These are phyloP conservation scores for Penicillium simplicissimum DNA, from an alignment of 495 filamentous ascomycete genomes.

Conservation along the genomic window DNA sequence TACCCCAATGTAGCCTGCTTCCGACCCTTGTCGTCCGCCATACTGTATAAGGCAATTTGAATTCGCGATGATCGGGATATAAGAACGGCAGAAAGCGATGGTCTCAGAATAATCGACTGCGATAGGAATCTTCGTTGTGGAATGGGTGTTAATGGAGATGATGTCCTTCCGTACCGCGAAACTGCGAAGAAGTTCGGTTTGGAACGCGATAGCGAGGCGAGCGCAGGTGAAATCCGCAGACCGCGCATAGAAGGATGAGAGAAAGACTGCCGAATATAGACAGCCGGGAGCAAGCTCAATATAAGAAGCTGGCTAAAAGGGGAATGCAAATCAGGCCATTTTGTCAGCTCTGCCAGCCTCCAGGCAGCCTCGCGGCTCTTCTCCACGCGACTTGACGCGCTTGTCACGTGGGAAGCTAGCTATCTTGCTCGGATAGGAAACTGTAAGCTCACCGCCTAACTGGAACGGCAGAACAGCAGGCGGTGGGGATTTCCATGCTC, in stretches of 20 bases:
- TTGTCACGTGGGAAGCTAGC: constrained; percentile 34
- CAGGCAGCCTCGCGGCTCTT: constrained; percentile 14
- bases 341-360: neutral
- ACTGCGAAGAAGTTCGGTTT: constrained; percentile 7
- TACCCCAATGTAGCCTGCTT: constrained; percentile 96
- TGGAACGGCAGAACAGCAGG: constrained; percentile 23
- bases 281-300: neutral
- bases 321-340: constrained; percentile 7
- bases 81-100: neutral
- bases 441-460: constrained; percentile 22
- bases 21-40: constrained; percentile 43
- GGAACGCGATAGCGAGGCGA: constrained; percentile 22
- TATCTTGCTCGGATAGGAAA: constrained; percentile 17
- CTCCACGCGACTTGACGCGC: constrained; percentile 46
- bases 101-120: neutral
- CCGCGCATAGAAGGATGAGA: constrained; percentile 35
- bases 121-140: neutral
- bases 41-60: constrained; percentile 14
- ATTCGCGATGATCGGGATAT: neutral
- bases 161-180: neutral
- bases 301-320: constrained; percentile 9
- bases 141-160: constrained; percentile 1
- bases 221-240: constrained; percentile 23
- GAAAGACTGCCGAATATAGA: neutral
- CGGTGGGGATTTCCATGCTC: constrained; percentile 16